Evolutionary conservation across 1,284 basidiomycete species (phyloP), one percentile per base, ranked within the genome.

Genomic region (Wolfiporia cocos): DNA sequence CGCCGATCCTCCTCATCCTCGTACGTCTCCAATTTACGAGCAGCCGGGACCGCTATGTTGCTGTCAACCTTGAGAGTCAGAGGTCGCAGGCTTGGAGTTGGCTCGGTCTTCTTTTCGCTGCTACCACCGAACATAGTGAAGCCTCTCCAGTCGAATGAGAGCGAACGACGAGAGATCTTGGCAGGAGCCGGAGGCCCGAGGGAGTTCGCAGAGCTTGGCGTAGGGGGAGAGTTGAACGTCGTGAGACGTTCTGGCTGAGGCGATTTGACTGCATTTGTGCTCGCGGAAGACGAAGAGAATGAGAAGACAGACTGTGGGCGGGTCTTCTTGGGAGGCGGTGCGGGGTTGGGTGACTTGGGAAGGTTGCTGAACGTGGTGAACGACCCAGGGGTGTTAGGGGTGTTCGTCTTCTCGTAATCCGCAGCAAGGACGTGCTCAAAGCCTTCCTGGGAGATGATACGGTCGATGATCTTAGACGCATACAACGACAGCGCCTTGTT

Each of bases 381-480:
- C 1, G 49, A 45, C 11, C 53, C 42, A 10, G 54, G 41, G 10
- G 49, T 49, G 10, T 48, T 43, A 20, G 56, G 57, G n/a, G 50
- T 44, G 14, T 53, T 70, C 32, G 68, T 70, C 54, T 76, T 77
- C 40, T 85, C 86, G 57, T 92, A 93, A 61, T 96, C 92, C 37
- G 78, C 80, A 18, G 92, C 86, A 21, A 96, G 77, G 41, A 97
- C 85, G 54, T 93, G 88, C 63, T 97, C 93, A 64, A 92, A 95
- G 22, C 92, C 93, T 63, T 94, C 92, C 58, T 91, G 82, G 3
- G 90, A 78, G 49, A 95, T 92, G 61, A 97, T 95, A 41, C 92
- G 81, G 68, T 97, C 92, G 54, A 97, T 86, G 55, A 97, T 96
- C 72, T 96, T 97, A 42, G 89, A 92, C 15, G 93, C 92, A 60